These are phyloP conservation scores for Paracoccidioides lutzii DNA, from an alignment of 2,329 filamentous ascomycete species.

Conservation along the genomic window DNA sequence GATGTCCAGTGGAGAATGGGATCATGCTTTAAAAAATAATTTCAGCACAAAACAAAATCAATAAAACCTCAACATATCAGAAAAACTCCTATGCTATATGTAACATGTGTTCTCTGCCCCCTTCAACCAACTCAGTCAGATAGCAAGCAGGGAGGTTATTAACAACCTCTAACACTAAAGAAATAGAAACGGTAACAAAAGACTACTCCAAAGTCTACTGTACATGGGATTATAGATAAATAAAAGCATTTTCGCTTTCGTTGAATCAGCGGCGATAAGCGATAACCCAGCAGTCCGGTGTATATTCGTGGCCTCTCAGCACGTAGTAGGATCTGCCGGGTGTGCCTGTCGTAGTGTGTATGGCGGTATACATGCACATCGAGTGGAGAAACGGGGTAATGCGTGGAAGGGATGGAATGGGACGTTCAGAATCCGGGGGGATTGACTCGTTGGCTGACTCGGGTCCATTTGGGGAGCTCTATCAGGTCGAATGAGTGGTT, in stretches of 20 bases:
- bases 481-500: conserved; percentile 10
- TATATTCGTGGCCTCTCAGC: too few species aligned
- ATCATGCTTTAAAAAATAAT: neutral
- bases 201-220: neutral
- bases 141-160: neutral
- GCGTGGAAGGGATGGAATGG: neutral
- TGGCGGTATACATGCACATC: neutral
- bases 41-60: neutral
- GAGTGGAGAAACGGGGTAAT: neutral
- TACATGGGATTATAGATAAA: neutral
- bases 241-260: too few species aligned
- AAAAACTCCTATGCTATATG: neutral
- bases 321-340: too few species aligned
- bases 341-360: neutral
- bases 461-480: conserved; percentile 88
- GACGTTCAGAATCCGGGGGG: conserved; percentile 70
- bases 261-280: too few species aligned
- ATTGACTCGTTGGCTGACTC: conserved; percentile 85
- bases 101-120: neutral
- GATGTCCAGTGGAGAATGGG: too few species aligned
- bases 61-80: neutral
- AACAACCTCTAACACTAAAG: neutral
- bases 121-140: neutral
- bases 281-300: too few species aligned
- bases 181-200: neutral